Percentiles rank a stretch among this genome's conserved stretches.
These are phyloP conservation scores for Penicillium cataractarum DNA, from an alignment of 495 filamentous ascomycete species.

Conservation along the genomic window DNA sequence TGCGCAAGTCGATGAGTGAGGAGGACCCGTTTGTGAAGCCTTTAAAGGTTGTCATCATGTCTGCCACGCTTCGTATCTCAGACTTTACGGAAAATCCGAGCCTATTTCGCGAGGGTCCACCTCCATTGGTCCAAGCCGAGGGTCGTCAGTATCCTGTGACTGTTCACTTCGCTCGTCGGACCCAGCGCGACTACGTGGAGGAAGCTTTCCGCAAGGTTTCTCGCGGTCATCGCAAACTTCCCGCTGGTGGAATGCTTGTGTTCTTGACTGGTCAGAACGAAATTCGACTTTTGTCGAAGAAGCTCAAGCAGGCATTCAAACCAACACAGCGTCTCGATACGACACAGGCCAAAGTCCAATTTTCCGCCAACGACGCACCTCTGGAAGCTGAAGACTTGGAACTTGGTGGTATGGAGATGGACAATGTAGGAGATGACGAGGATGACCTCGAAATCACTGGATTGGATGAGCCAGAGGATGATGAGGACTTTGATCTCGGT, in stretches of 20 bases:
- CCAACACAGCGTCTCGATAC: slow-evolving; percentile 56
- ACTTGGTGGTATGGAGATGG: slow-evolving; percentile 62
- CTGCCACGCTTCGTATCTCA: slow-evolving; percentile 85
- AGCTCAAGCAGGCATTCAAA: slow-evolving; percentile 72
- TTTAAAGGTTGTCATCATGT: slow-evolving; percentile 97
- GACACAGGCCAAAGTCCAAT: slow-evolving; percentile 65
- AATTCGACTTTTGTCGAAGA: slow-evolving; percentile 76
- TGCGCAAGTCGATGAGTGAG: slow-evolving; percentile 65
- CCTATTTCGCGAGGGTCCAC: slow-evolving; percentile 74
- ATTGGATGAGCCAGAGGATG: slow-evolving; percentile 54
- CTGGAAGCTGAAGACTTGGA: slow-evolving; percentile 89
- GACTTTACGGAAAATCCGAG: slow-evolving; percentile 85
- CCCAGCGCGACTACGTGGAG: slow-evolving; percentile 84
- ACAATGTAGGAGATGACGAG: slow-evolving; percentile 45
- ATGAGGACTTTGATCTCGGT: slow-evolving; percentile 63
- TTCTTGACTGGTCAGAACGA: slow-evolving; percentile 96
- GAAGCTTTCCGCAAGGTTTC: slow-evolving; percentile 87
- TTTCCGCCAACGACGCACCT: slow-evolving; percentile 77
- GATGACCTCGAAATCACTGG: slow-evolving; percentile 53
- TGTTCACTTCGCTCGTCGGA: slow-evolving; percentile 82
- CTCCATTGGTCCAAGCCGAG: slow-evolving; percentile 86
- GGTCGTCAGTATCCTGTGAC: slow-evolving; percentile 93
- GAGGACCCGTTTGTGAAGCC: slow-evolving; percentile 69
- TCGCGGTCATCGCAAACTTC: slow-evolving; percentile 86
- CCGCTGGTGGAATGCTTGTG: slow-evolving; percentile 89